These are phyloP conservation scores for Mrakiaceae sp. DNA, from an alignment of 1,284 basidiomycete genomes.

Conservation along the genomic window DNA sequence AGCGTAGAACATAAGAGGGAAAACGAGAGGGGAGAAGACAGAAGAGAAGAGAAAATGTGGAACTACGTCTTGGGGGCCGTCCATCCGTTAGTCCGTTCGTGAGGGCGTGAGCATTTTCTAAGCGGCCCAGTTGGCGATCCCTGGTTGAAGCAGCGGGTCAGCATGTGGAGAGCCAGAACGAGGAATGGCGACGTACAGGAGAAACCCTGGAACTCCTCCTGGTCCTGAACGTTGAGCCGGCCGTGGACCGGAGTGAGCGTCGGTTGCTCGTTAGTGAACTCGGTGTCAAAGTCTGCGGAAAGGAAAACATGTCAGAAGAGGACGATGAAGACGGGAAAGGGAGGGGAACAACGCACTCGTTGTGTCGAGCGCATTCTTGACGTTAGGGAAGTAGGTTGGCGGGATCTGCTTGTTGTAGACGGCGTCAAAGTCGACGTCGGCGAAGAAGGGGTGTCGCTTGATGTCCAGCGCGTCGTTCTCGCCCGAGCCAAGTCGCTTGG, in stretches of 20 bases:
- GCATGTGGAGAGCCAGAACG: background rate
- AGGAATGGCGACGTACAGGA: conserved; percentile 46
- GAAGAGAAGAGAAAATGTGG: background rate
- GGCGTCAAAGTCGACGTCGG: conserved; percentile 93
- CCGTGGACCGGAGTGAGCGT: conserved; percentile 96
- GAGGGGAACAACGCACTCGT: conserved; percentile 24
- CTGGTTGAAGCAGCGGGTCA: background rate
- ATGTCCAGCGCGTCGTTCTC: conserved; percentile 93
- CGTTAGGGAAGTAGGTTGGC: conserved; percentile 91
- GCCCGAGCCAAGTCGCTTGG: conserved; percentile 82
- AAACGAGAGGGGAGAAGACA: background rate
- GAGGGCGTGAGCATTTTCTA: background rate
- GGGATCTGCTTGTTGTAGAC: conserved; percentile 92
- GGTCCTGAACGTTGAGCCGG: conserved; percentile 82
- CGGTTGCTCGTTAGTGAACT: conserved; percentile 93
- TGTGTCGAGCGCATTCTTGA: conserved; percentile 46
- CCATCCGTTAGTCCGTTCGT: background rate
- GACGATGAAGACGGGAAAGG: background rate
- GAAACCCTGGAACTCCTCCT: conserved; percentile 91
- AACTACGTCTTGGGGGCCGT: too few species aligned
- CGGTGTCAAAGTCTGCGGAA: conserved; percentile 72
- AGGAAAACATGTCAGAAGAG: background rate
- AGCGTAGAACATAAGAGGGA: background rate
- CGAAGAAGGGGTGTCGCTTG: conserved; percentile 96
- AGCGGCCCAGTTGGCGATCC: conserved; percentile 7